These are phyloP conservation scores for Cladorrhinum sp. DNA, from an alignment of 2,329 filamentous ascomycete species.

Conservation along the genomic window DNA sequence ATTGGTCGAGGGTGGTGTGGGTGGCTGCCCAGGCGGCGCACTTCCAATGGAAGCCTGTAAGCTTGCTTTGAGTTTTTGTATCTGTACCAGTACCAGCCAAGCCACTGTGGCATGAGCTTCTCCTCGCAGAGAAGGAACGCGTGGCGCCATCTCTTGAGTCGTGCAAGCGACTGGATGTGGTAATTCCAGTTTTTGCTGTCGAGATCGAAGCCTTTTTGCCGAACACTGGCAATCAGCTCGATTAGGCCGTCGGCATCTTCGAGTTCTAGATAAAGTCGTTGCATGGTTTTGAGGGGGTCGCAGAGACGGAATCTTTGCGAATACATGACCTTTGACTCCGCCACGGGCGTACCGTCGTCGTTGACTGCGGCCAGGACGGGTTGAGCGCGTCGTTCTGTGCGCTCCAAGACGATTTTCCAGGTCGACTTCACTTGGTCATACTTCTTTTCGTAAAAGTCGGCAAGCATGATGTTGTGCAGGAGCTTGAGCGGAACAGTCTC, in stretches of 20 bases:
- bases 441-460: constrained; percentile 56
- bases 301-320: constrained; percentile 52
- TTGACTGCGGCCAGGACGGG: constrained; percentile 27
- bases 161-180: constrained; percentile 66
- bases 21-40: constrained; percentile 38
- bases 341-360: not conserved
- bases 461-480: constrained; percentile 65
- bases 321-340: constrained; percentile 36
- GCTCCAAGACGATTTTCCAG: constrained; percentile 61
- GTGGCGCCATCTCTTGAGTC: constrained; percentile 54
- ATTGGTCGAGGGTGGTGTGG: constrained; percentile 40
- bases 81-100: constrained; percentile 59
- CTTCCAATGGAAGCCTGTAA: constrained; percentile 36
- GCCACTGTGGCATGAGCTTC: constrained; percentile 74
- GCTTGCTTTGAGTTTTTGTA: constrained; percentile 24
- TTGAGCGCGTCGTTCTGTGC: constrained; percentile 45
- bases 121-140: constrained; percentile 75
- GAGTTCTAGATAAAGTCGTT: constrained; percentile 41
- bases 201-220: constrained; percentile 66
- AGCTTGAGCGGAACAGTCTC: constrained; percentile 56
- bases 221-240: constrained; percentile 52
- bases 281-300: constrained; percentile 49
- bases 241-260: constrained; percentile 46
- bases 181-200: constrained; percentile 79
- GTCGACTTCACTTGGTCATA: constrained; percentile 60